Evolutionary conservation across 2,329 filamentous ascomycete species (phyloP).

Genomic region (Talaromyces sp.): DNA sequence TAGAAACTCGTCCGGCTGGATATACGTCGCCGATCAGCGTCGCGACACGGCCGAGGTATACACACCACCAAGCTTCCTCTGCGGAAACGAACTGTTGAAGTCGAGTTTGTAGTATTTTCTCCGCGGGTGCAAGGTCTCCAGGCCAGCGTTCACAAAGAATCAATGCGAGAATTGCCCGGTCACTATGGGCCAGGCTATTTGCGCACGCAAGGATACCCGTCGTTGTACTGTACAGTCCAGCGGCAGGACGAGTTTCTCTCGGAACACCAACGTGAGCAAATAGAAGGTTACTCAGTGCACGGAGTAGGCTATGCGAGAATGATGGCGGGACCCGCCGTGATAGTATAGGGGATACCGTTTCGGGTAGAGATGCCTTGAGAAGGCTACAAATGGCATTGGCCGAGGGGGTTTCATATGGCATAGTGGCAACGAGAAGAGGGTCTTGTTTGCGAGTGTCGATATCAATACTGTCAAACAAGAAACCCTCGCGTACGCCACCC

Average conservation of each 20-base stretch:
- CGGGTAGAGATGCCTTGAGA: constrained; percentile 46
- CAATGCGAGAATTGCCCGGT: constrained; percentile 66
- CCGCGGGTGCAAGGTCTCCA: constrained; percentile 55
- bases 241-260: constrained; percentile 56
- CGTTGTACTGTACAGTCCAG: constrained; percentile 67
- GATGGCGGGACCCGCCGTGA: constrained; percentile 30
- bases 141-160: constrained; percentile 71
- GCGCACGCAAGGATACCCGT: constrained; percentile 61
- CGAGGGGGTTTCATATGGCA: constrained; percentile 47
- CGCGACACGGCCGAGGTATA: constrained; percentile 58
- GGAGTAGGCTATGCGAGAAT: constrained; percentile 45
- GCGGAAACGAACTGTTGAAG: constrained; percentile 51
- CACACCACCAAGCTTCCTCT: constrained; percentile 60
- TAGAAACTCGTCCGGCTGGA: constrained; percentile 49
- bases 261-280: constrained; percentile 49
- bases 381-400: constrained; percentile 44
- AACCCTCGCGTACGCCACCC: constrained; percentile 81
- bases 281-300: constrained; percentile 56
- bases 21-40: constrained; percentile 55
- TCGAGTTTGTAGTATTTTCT: constrained; percentile 50
- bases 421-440: constrained; percentile 61
- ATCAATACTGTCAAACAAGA: constrained; percentile 67
- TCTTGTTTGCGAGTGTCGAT: constrained; percentile 55
- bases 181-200: constrained; percentile 69
- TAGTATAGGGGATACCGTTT: constrained; percentile 13